Percentiles rank a stretch among this genome's conserved stretches.
Conservation (phyloP, 495 filamentous ascomycete genomes). For the Neurospora sp. region DNA sequence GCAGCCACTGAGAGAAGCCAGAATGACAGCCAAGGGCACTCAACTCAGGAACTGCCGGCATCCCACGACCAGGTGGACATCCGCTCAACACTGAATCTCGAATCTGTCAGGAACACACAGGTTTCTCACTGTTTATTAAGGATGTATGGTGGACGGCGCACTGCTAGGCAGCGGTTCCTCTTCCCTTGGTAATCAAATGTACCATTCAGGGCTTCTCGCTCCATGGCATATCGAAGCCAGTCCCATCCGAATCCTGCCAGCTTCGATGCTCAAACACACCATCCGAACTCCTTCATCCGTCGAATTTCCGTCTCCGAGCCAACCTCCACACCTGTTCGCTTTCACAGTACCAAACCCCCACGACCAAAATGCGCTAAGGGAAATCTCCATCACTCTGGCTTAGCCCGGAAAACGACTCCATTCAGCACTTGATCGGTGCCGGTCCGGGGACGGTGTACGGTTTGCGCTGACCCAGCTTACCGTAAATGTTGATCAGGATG, state of each 20-base stretch:
- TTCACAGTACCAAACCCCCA: neutral
- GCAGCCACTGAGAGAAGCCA: neutral
- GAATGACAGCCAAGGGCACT: neutral
- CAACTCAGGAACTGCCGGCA: neutral
- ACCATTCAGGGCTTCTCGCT: neutral
- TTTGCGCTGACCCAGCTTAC: constrained; percentile 32
- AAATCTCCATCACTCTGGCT: neutral
- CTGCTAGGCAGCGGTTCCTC: neutral
- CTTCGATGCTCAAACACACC: neutral
- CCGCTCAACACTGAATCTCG: neutral
- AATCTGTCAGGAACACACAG: neutral
- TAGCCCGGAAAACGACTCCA: too few relatives aligned
- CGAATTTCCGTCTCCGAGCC: neutral
- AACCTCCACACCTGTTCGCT: neutral
- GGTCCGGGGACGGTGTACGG: constrained; percentile 36
- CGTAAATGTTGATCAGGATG: constrained; percentile 47
- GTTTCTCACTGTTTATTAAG: neutral
- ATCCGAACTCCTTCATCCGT: neutral
- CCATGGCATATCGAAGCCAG: neutral
- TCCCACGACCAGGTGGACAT: neutral
- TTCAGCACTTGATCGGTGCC: constrained; percentile 32
- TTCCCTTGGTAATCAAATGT: neutral
- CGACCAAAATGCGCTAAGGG: neutral
- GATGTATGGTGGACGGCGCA: neutral
- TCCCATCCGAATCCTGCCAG: neutral